These are phyloP conservation scores for Fusarium sp. DNA, from an alignment of 2,329 filamentous ascomycete genomes.

Conservation along the genomic window DNA sequence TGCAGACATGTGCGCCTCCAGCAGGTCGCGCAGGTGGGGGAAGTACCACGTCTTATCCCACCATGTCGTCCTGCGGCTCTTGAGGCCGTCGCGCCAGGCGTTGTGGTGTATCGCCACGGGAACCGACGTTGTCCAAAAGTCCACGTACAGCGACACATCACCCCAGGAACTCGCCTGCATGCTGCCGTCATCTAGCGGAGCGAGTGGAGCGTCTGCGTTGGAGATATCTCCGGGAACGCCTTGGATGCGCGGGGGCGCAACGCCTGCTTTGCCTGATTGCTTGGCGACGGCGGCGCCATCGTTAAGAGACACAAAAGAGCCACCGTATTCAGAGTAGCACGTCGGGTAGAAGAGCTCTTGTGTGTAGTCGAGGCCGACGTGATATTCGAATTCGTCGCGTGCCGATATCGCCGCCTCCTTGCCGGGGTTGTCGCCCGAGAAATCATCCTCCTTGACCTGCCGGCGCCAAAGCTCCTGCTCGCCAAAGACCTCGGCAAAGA, in stretches of 20 bases:
- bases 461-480: constrained; percentile 44
- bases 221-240: constrained; percentile 41
- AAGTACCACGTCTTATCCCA: constrained; percentile 46
- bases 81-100: constrained; percentile 42
- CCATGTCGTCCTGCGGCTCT: constrained; percentile 38
- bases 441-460: constrained; percentile 12
- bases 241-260: constrained; percentile 40
- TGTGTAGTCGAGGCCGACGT: constrained; percentile 46
- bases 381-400: constrained; percentile 41
- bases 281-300: constrained; percentile 28
- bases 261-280: constrained; percentile 33
- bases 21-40: constrained; percentile 37
- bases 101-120: constrained; percentile 45
- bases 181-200: constrained; percentile 10
- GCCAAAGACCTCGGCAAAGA: constrained; percentile 49
- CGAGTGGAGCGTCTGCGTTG: constrained; percentile 25
- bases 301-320: constrained; percentile 40
- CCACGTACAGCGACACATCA: constrained; percentile 37
- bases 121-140: constrained; percentile 41
- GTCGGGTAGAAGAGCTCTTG: constrained; percentile 48
- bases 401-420: constrained; percentile 28
- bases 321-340: constrained; percentile 45
- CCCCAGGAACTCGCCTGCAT: constrained; percentile 28
- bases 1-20: constrained; percentile 31
- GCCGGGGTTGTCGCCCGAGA: constrained; percentile 16